Evolutionary conservation across 148 eudicot species (phyloP).

Genomic region (Diospyros lotus): DNA sequence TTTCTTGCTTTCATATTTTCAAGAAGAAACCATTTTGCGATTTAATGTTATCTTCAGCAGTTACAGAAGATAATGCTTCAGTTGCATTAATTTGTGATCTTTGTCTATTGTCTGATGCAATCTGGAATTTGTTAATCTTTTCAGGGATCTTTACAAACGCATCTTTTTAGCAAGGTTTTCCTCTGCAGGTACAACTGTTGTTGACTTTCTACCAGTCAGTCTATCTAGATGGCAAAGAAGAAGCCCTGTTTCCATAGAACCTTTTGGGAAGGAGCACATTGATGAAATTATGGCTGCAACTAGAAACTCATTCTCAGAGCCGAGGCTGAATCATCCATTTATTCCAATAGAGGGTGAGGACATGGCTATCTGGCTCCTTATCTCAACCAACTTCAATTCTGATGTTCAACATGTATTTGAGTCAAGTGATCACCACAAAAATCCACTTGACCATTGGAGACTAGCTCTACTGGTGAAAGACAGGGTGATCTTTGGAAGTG

Average conservation of each 20-base stretch:
- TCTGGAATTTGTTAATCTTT: not conserved
- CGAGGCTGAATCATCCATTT: constrained; percentile 15
- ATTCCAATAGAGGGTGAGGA: constrained; percentile 39
- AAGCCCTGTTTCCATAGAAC: constrained; percentile 21
- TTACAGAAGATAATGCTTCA: not conserved
- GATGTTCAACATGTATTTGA: constrained; percentile 25
- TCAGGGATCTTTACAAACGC: constrained; percentile 71
- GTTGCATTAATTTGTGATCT: not conserved
- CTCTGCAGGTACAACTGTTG: constrained; percentile 55
- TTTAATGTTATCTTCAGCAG: too few relatives aligned
- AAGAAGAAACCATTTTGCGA: too few relatives aligned
- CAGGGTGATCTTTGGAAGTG: constrained; percentile 54
- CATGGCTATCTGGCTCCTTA: constrained; percentile 64
- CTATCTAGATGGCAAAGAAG: constrained; percentile 50
- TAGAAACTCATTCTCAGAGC: constrained; percentile 27
- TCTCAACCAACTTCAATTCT: constrained; percentile 40
- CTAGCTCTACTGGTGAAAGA: constrained; percentile 65
- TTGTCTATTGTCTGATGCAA: not conserved
- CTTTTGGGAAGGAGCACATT: constrained; percentile 28
- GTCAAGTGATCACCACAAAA: constrained; percentile 28
- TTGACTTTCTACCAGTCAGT: constrained; percentile 56
- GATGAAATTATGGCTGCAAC: constrained; percentile 52
- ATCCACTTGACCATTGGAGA: constrained; percentile 56
- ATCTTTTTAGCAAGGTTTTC: constrained; percentile 64
- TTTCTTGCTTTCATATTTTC: not conserved